These are phyloP conservation scores for Pelargonium cotyledonis DNA, from an alignment of 441 rosid species.

Conservation along the genomic window DNA sequence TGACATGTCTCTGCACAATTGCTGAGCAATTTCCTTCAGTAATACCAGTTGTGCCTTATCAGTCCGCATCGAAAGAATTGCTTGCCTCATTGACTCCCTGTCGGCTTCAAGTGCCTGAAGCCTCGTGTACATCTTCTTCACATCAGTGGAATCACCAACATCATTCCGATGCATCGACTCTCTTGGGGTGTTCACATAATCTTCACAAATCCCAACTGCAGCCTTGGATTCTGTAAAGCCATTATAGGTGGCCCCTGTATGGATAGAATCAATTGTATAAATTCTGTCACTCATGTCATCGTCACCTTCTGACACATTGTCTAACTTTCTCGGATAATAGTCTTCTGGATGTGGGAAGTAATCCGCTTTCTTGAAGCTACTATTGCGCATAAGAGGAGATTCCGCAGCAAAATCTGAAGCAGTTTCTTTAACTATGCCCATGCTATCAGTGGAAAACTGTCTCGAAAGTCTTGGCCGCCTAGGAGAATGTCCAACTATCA, in stretches of 20 bases:
- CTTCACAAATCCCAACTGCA: conserved; percentile 40
- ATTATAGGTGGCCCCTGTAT: conserved; percentile 34
- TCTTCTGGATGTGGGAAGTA: conserved; percentile 35
- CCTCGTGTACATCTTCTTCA: conserved; percentile 75
- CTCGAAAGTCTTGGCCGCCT: conserved; percentile 47
- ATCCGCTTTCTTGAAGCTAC: conserved; percentile 50
- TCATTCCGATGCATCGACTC: conserved; percentile 42
- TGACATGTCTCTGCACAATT: conserved; percentile 61
- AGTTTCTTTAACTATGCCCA: conserved; percentile 39
- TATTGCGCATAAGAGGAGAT: conserved; percentile 42
- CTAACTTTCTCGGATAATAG: conserved; percentile 32
- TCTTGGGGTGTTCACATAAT: conserved; percentile 44
- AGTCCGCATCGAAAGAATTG: conserved; percentile 86
- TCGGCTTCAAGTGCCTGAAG: conserved; percentile 97
- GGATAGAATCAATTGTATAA: conserved; percentile 78
- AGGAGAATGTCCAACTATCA: conserved; percentile 72
- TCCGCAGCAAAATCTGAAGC: conserved; percentile 36
- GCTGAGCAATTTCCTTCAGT: conserved; percentile 93
- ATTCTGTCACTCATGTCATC: conserved; percentile 80
- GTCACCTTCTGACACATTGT: conserved; percentile 46
- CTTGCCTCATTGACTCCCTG: conserved; percentile 96
- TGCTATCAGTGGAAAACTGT: conserved; percentile 55
- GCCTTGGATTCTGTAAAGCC: conserved; percentile 32
- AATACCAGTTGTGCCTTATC: conserved; percentile 84
- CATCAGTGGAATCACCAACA: conserved; percentile 57